phyloP scores from a whole-genome alignment of 169 alveolate genomes.

The Ichthyophthirius multifiliis region DNA sequence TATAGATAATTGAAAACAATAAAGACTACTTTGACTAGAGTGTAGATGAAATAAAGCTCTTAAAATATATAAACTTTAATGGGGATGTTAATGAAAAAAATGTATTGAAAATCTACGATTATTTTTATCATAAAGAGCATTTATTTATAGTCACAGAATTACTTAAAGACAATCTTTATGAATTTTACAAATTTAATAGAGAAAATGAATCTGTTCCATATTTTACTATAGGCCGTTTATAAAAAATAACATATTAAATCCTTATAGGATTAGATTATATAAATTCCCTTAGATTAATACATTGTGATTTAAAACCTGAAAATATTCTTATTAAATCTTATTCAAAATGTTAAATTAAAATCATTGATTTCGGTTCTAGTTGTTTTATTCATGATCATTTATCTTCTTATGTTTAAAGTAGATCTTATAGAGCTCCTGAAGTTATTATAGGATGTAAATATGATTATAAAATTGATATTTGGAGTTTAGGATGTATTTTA shows the following conservation, averaged over 20 bases:
- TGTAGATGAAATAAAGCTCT: constrained; percentile 89
- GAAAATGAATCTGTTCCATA: constrained; percentile 52
- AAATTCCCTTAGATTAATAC: constrained; percentile 83
- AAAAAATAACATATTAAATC: constrained; percentile 72
- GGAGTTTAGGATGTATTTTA: constrained; percentile 98
- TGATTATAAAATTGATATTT: constrained; percentile 96
- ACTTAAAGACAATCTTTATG: constrained; percentile 88
- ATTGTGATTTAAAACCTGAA: constrained; percentile 95
- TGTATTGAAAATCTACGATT: constrained; percentile 84
- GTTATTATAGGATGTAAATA: constrained; percentile 96
- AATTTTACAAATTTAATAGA: constrained; percentile 64
- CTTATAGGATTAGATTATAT: constrained; percentile 68
- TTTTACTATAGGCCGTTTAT: constrained; percentile 74
- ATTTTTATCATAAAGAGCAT: constrained; percentile 93
- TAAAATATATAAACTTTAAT: constrained; percentile 80
- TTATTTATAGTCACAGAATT: constrained; percentile 93
- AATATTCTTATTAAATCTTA: constrained; percentile 87
- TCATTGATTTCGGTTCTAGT: constrained; percentile 97
- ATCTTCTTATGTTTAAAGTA: constrained; percentile 93
- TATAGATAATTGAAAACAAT: constrained; percentile 88
- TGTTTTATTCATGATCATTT: constrained; percentile 92
- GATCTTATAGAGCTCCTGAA: constrained; percentile 98
- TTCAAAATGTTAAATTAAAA: constrained; percentile 85
- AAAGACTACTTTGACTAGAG: constrained; percentile 92
- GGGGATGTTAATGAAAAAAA: constrained; percentile 85